Conservation (phyloP, 306 rosid species). For the Cicer chorassanicum region DNA sequence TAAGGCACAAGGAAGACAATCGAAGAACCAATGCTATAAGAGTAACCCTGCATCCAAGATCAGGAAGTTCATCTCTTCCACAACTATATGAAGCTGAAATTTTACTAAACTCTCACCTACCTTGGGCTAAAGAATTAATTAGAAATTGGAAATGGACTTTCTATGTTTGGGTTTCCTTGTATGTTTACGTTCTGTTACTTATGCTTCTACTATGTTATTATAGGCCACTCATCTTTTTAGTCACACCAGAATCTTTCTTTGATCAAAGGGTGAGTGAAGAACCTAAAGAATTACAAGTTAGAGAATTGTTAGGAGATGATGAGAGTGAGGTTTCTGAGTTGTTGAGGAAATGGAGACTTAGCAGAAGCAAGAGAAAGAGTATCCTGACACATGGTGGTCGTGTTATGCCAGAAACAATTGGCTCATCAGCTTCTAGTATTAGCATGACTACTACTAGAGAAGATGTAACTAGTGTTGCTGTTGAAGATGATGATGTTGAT, state of each 20-base stretch:
- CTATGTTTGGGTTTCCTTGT: constrained; percentile 72
- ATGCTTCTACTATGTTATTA: constrained; percentile 51
- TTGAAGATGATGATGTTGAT: constrained; percentile 60
- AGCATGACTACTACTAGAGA: constrained; percentile 56
- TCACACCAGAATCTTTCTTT: constrained; percentile 24
- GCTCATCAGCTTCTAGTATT: constrained; percentile 62
- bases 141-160: constrained; percentile 82
- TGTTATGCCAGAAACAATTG: constrained; percentile 50
- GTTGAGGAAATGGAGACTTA: constrained; percentile 62
- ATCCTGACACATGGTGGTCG: constrained; percentile 22
- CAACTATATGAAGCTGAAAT: constrained; percentile 74
- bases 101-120: constrained; percentile 59
- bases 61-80: constrained; percentile 68
- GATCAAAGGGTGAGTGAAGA: constrained; percentile 37
- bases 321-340: constrained; percentile 62
- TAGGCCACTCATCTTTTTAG: constrained; percentile 49
- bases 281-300: constrained; percentile 22
- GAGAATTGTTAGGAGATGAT: constrained; percentile 40
- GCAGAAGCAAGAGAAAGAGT: constrained; percentile 69
- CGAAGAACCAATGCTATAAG: constrained; percentile 64
- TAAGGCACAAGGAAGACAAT: constrained; percentile 66
- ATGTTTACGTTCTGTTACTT: constrained; percentile 56
- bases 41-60: constrained; percentile 65
- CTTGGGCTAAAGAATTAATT: constrained; percentile 67
- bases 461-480: constrained; percentile 47